A percentile compares a stretch with the other conserved stretches of the same genome.
Evolutionary conservation across 164 flowering plant genomes (phyloP).

Genomic region (Sextonia rubra): DNA sequence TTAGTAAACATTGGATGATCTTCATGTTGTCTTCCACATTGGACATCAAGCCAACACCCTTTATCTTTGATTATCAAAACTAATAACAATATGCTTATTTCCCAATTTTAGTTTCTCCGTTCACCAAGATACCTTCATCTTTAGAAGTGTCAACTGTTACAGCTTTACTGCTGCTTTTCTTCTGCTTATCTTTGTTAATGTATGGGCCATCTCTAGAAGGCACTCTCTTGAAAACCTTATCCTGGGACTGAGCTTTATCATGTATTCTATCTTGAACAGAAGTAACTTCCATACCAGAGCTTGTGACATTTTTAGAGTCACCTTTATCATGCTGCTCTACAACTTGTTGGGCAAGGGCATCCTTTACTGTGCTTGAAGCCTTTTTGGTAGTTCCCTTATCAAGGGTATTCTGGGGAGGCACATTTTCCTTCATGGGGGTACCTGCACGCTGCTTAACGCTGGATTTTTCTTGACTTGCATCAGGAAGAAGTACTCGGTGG

Average conservation of each 20-base stretch:
- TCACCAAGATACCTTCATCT: constrained; percentile 43
- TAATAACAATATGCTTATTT: constrained; percentile 12
- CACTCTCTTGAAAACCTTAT: constrained; percentile 31
- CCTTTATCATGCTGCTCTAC: constrained; percentile 19
- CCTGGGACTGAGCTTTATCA: constrained; percentile 12
- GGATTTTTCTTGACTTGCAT: constrained; percentile 42
- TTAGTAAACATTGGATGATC: not conserved
- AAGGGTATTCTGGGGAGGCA: constrained; percentile 23
- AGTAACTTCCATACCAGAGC: constrained; percentile 19
- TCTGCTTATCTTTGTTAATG: constrained; percentile 38
- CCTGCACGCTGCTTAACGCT: constrained; percentile 30
- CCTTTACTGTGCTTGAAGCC: constrained; percentile 19
- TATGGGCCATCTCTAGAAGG: constrained; percentile 27
- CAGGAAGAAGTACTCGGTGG: constrained; percentile 80
- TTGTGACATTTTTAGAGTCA: constrained; percentile 10
- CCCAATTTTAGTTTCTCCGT: constrained; percentile 58
- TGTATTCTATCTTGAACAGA: constrained; percentile 20
- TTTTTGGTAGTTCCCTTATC: constrained; percentile 30
- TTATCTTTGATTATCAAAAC: not conserved
- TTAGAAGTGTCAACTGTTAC: constrained; percentile 25
- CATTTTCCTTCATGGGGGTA: constrained; percentile 30
- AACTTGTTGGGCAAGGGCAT: constrained; percentile 20
- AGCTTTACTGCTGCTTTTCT: constrained; percentile 40
- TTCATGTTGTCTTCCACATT: not conserved
- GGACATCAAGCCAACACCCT: not conserved